Base-by-base conservation (phyloP, 805 yeast genomes). In the Saturnispora zaruensis region DNA sequence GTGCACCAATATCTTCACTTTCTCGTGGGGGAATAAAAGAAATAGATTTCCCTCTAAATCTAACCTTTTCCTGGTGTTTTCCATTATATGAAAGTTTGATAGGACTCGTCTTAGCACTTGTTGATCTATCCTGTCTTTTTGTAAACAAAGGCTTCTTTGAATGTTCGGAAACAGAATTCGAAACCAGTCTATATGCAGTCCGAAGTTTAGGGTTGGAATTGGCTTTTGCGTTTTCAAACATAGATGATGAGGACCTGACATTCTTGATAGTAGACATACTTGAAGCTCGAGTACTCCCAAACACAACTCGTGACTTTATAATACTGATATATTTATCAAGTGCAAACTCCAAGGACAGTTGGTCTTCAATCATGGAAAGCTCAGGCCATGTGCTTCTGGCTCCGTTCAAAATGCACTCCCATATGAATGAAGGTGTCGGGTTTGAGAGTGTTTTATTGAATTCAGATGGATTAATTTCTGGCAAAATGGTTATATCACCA, bases 311-410 rank as follows among this genome's bases (percentile, higher is more conserved):
- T 6, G 86, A 81, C 55, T 88, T 73, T 49, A 89, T 64, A 7
- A 66, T 61, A n/a, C 82, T 73, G 7, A 93, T 88, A 7, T 93
- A 84, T 51, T 75, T 76, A 64, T 91, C 98, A 38, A 91, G 69
- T 0, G 89, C 84, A 64, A 91, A 83, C 61, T 91, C 99, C 30
- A 89, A 79, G 0, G 93, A 82, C 66, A 96, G 89, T 61, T 88
- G 96, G 63, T 93, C 91, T 56, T 82, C 76, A 44, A 91, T 87
- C 41, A 90, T 74, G 2, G 96, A 79, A 4, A 93, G 66, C 60
- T 87, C 87, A 0, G 96, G 96, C 97, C 98, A 91, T 0, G 96
- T 83, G 0, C 96, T 91, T 51, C 87, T 71, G 1, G 96, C 93
- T 1, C 98, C 99, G 54, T 95, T 75, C 37, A 81, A 73, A 2